Evolutionary conservation across 176 grass and related monocot species (phyloP).

Genomic region (Phragmites australis): DNA sequence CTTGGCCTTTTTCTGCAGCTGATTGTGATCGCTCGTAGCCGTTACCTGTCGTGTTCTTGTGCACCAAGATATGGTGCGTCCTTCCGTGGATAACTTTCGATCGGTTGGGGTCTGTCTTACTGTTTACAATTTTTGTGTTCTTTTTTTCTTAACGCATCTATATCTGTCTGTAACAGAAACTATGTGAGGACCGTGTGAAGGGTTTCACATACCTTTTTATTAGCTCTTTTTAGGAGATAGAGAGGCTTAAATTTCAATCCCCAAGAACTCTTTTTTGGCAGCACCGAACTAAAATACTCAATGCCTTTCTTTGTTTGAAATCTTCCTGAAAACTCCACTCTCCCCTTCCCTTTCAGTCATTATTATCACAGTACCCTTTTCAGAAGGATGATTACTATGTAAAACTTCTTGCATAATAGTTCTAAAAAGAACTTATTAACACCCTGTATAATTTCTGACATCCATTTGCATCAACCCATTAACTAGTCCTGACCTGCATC

Average conservation of each 20-base stretch:
- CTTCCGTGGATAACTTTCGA: not conserved
- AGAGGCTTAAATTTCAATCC: not conserved
- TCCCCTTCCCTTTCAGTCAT: not conserved
- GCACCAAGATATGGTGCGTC: conserved; percentile 10
- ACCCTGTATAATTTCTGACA: not conserved
- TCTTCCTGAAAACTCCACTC: not conserved
- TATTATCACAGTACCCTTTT: conserved; percentile 8
- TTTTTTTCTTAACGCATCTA: not conserved
- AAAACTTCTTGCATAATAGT: not conserved
- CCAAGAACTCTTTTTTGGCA: not conserved
- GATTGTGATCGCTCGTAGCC: conserved; percentile 2
- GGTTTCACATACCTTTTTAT: not conserved
- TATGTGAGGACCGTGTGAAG: not conserved
- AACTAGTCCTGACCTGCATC: not conserved
- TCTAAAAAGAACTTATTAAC: not conserved
- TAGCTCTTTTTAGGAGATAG: not conserved
- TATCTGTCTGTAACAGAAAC: not conserved
- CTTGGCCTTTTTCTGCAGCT: not conserved
- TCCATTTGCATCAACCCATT: not conserved
- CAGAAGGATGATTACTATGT: not conserved
- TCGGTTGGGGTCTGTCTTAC: conserved; percentile 24
- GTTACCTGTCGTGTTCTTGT: not conserved
- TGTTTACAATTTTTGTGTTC: not conserved
- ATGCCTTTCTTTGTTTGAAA: not conserved
- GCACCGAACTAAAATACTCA: not conserved